These are phyloP conservation scores for Leishmania martiniquensis DNA, from an alignment of 208 protist genomes.

Conservation along the genomic window DNA sequence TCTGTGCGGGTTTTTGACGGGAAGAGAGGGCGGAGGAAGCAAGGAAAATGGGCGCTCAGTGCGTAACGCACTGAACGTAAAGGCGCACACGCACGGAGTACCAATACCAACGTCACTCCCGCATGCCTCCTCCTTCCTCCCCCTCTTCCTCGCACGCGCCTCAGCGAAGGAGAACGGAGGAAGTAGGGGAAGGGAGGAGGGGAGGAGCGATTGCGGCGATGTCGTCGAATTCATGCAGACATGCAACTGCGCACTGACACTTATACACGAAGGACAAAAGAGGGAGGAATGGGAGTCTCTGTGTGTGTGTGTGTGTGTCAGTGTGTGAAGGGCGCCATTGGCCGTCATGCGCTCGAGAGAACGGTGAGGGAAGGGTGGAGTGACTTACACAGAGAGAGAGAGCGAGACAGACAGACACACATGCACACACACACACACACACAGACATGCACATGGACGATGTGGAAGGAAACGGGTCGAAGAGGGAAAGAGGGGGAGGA, in stretches of 20 bases:
- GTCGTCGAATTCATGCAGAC: neutral
- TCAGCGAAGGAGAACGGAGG: neutral
- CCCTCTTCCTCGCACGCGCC: too few species aligned
- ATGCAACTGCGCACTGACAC: neutral
- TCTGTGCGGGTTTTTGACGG: neutral
- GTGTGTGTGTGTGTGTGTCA: neutral
- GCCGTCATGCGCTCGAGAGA: constrained; percentile 1
- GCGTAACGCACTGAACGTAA: neutral
- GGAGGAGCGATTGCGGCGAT: neutral
- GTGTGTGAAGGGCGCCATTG: neutral
- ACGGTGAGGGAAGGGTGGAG: neutral
- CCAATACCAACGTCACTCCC: neutral
- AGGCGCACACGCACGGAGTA: constrained; percentile 1
- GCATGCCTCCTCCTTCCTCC: neutral
- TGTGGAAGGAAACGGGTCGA: neutral
- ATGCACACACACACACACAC: neutral
- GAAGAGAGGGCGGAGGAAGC: neutral
- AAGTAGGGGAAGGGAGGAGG: neutral
- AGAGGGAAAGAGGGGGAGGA: neutral
- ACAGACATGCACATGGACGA: neutral
- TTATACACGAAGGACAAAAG: neutral
- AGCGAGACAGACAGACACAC: neutral
- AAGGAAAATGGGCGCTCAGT: neutral
- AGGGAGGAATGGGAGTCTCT: neutral
- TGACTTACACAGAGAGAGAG: neutral